A percentile compares a stretch with the other conserved stretches of the same genome.
These are phyloP conservation scores for Plasmodium gonderi DNA, from an alignment of 169 alveolate genomes.

Conservation along the genomic window DNA sequence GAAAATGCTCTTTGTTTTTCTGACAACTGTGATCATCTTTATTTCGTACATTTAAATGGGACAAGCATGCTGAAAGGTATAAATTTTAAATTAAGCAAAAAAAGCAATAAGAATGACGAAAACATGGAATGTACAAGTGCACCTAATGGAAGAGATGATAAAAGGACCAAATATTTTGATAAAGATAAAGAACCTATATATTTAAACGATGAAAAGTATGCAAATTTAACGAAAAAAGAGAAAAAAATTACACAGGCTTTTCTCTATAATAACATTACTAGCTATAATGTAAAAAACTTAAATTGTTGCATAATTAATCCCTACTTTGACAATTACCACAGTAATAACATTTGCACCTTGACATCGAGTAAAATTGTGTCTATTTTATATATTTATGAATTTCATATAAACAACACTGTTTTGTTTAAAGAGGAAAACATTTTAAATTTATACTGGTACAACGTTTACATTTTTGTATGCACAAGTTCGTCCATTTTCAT, in stretches of 20 bases:
- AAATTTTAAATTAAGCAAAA: background rate
- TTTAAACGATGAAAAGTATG: background rate
- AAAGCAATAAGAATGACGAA: background rate
- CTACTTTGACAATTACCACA: constrained; percentile 18
- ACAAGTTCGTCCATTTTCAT: constrained; percentile 15
- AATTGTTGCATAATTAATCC: constrained; percentile 44
- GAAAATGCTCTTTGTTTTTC: constrained; percentile 38
- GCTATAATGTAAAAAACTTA: constrained; percentile 32
- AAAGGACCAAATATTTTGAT: background rate
- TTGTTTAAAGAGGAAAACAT: constrained; percentile 35
- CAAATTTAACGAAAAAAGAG: constrained; percentile 24
- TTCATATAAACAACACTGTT: constrained; percentile 33
- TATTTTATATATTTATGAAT: constrained; percentile 32
- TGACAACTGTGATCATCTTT: constrained; percentile 21
- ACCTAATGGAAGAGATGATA: background rate
- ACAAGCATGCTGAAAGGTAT: background rate
- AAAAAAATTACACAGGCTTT: background rate
- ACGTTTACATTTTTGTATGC: constrained; percentile 35
- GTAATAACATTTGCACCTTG: constrained; percentile 45
- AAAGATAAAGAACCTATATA: background rate
- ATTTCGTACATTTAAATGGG: constrained; percentile 15
- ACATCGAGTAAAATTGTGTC: constrained; percentile 34
- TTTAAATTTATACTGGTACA: constrained; percentile 40
- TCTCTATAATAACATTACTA: constrained; percentile 11
- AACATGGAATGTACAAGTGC: background rate